Evolutionary conservation across 1,284 basidiomycete species (phyloP).

Genomic region (Boletus sp.): DNA sequence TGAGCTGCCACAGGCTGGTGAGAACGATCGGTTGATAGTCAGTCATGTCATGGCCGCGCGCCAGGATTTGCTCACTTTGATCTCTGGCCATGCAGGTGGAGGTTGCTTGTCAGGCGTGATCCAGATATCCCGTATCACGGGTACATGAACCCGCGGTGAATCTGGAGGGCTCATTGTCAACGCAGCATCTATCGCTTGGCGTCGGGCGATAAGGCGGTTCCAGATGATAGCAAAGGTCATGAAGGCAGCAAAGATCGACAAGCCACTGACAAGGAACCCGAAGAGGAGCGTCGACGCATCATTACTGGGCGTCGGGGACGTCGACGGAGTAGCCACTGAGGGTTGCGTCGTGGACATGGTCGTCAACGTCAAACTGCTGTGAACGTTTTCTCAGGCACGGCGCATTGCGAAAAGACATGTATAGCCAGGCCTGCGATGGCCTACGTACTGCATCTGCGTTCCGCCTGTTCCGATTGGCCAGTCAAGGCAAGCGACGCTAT

Average conservation of each 20-base stretch:
- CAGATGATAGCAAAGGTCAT: slow-evolving; percentile 31
- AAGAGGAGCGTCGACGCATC: slow-evolving; percentile 29
- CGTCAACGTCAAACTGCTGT: slow-evolving; percentile 3
- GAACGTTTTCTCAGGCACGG: slow-evolving; percentile 15
- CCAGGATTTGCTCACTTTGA: slow-evolving; percentile 18
- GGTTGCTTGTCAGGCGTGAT: slow-evolving; percentile 6
- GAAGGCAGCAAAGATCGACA: slow-evolving; percentile 31
- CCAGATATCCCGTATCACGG: slow-evolving; percentile 25
- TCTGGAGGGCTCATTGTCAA: slow-evolving; percentile 4
- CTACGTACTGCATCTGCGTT: slow-evolving; percentile 1
- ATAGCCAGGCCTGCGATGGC: background rate
- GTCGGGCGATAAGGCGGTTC: slow-evolving; percentile 32
- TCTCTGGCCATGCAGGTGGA: slow-evolving; percentile 15
- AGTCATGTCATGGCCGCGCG: background rate
- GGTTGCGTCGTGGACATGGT: slow-evolving; percentile 26
- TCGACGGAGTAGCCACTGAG: background rate
- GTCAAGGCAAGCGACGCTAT: background rate
- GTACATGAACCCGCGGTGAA: slow-evolving; percentile 11
- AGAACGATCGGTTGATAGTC: background rate
- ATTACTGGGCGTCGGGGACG: background rate
- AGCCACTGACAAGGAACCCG: slow-evolving; percentile 30
- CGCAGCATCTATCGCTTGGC: slow-evolving; percentile 26
- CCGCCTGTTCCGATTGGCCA: slow-evolving; percentile 16
- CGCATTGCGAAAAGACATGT: background rate
- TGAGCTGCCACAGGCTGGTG: slow-evolving; percentile 28